Base-by-base conservation (phyloP, 768 basidiomycete species). In the Rhizopogon vinicolor region DNA sequence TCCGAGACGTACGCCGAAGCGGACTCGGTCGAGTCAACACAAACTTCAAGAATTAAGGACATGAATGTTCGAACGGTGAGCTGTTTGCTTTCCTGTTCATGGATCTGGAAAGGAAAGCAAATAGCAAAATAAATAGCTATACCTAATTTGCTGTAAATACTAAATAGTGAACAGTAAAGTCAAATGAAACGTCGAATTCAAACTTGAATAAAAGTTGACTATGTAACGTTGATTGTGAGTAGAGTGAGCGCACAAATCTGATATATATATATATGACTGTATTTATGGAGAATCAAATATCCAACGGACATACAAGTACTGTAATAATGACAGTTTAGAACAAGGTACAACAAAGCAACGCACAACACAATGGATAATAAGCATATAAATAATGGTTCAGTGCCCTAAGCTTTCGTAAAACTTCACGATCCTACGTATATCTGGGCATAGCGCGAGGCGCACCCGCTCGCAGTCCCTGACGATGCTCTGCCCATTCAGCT, bases 21-120 rank as follows among this genome's bases (percentile, higher is more conserved):
- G 6, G 88, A 89, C 59, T 83, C 81, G 19, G 87, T 77, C 7
- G 89, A 91, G 69, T 91, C 90, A 42, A 91, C 75, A 64, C 90
- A 91, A 45, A 91, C 83, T 72, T 89, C 86, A 48, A 49, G 48
- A 39, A 10, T 49, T 10, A 49, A 25, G 35, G 48, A 22, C 48
- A 49, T 49, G 25, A 25, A 25, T 25, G 25, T 25, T 25, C 25
- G 25, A 25, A 4, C 25, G 25, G 25, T 25, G 25, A 25, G 25
- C 25, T 25, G 4, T 4, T 33, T 33, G 31, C 9, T 33, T 33
- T 33, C 31, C 31, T 3, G 31, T 33, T 33, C 25, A 25, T 25
- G 25, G 25, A 25, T 25, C 25, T 25, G 25, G 25, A 25, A 25
- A 25, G 25, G 25, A 25, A 25, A 25, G 25, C 25, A 25, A 25